A percentile compares a stretch with the other conserved stretches of the same genome.
These are phyloP conservation scores for Didymella arachidicola DNA, from an alignment of 2,329 filamentous ascomycete genomes.

Conservation along the genomic window DNA sequence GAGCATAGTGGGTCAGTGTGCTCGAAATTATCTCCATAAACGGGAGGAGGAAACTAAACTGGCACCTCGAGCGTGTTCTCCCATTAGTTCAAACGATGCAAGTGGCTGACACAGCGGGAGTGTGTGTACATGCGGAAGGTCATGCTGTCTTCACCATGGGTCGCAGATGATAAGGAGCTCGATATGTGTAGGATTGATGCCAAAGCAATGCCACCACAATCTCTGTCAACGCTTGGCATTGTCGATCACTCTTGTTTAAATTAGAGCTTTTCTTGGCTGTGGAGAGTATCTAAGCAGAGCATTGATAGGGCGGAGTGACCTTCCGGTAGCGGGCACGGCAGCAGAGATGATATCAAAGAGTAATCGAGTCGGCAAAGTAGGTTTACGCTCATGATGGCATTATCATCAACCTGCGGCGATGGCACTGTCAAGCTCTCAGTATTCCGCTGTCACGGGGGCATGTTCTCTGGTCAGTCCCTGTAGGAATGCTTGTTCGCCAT, in stretches of 20 bases:
- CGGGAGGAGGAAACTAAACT: conserved; percentile 21
- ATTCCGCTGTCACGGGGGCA: background rate
- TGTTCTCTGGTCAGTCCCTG: background rate
- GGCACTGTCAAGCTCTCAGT: background rate
- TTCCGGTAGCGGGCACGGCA: background rate
- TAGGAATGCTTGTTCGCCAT: background rate
- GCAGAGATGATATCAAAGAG: background rate
- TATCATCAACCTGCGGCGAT: background rate
- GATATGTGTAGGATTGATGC: conserved; percentile 21
- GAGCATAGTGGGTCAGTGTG: conserved; percentile 28
- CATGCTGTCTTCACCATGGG: conserved; percentile 7
- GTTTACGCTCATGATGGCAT: background rate
- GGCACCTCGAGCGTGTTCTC: conserved; percentile 21
- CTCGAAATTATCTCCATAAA: conserved; percentile 16
- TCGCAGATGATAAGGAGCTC: conserved; percentile 32
- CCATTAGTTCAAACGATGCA: conserved; percentile 9
- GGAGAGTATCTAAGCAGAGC: conserved; percentile 10
- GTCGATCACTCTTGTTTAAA: conserved; percentile 36
- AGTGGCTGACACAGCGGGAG: conserved; percentile 10
- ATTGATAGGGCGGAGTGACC: background rate
- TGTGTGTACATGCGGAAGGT: conserved; percentile 29
- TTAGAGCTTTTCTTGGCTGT: conserved; percentile 37
- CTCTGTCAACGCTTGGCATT: conserved; percentile 25
- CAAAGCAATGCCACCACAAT: conserved; percentile 26
- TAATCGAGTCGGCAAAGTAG: background rate